Evolutionary conservation across 2,329 filamentous ascomycete species (phyloP).

Genomic region (Microdochium bolleyi): DNA sequence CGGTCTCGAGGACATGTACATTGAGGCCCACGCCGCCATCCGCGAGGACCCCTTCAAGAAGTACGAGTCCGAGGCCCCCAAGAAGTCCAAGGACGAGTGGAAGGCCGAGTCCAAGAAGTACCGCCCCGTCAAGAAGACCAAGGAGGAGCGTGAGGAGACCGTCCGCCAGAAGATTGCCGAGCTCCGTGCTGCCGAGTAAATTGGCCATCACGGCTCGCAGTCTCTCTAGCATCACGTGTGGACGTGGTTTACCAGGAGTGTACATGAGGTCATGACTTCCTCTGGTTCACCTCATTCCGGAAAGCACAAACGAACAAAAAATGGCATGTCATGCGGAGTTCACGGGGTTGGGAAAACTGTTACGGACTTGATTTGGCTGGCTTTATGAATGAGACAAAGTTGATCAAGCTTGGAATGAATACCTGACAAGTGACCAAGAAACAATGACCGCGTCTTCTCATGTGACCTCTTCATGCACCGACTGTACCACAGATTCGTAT

Average conservation of each 20-base stretch:
- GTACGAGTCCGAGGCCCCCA: conserved; percentile 61
- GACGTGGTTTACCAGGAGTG: background rate
- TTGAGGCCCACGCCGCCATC: conserved; percentile 91
- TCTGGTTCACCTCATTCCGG: background rate
- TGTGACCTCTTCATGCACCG: no score
- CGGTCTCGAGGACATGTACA: conserved; percentile 92
- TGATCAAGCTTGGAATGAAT: conserved; percentile 1
- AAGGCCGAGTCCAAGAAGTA: conserved; percentile 93
- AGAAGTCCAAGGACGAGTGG: conserved; percentile 98
- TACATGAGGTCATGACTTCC: background rate
- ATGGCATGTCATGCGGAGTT: background rate
- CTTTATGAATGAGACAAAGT: background rate
- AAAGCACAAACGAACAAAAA: background rate
- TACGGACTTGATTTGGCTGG: background rate
- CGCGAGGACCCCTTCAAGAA: conserved; percentile 98
- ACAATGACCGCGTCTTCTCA: background rate
- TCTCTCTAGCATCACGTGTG: background rate
- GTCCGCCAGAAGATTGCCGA: conserved; percentile 89
- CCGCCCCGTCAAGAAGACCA: conserved; percentile 68
- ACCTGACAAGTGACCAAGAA: background rate
- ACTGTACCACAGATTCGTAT: no score
- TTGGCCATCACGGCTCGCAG: background rate
- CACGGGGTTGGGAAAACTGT: background rate
- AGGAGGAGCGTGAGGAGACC: conserved; percentile 73
- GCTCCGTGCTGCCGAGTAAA: conserved; percentile 52